A percentile compares a stretch with the other conserved stretches of the same genome.
These are phyloP conservation scores for Geoglossum cookeanum DNA, from an alignment of 2,329 filamentous ascomycete species.

Conservation along the genomic window DNA sequence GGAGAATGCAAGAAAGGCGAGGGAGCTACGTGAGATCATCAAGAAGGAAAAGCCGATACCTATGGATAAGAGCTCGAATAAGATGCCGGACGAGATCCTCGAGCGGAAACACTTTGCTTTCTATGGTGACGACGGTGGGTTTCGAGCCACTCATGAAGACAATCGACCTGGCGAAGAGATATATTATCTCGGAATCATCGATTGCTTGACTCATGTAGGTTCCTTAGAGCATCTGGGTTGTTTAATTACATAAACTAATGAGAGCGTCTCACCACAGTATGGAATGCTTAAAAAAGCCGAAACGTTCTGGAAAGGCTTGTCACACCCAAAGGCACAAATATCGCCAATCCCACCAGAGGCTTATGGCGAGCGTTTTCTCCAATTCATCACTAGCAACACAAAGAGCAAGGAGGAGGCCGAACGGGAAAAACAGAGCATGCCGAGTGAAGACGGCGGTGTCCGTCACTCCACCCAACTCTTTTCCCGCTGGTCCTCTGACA, in stretches of 20 bases:
- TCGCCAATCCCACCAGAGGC: conserved; percentile 77
- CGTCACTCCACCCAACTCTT: conserved; percentile 8
- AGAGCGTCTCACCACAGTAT: conserved; percentile 40
- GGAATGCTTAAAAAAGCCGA: conserved; percentile 87
- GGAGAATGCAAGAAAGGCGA: conserved; percentile 77
- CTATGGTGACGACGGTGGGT: conserved; percentile 84
- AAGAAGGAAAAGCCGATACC: conserved; percentile 87
- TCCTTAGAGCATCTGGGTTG: not conserved
- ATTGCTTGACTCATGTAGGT: conserved; percentile 90
- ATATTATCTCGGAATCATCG: conserved; percentile 96
- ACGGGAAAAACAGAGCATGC: conserved; percentile 24
- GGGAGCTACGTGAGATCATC: conserved; percentile 79
- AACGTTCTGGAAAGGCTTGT: conserved; percentile 91
- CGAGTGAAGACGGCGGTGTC: conserved; percentile 7
- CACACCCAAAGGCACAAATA: conserved; percentile 66
- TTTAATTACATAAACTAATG: not conserved
- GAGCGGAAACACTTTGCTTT: conserved; percentile 64
- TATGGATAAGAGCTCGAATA: conserved; percentile 61
- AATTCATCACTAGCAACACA: conserved; percentile 78
- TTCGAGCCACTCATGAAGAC: conserved; percentile 82
- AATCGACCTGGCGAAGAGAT: conserved; percentile 73
- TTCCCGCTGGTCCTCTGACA: conserved; percentile 23
- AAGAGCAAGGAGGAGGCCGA: conserved; percentile 74
- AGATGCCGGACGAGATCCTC: conserved; percentile 75
- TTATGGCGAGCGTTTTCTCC: conserved; percentile 85